Base-by-base conservation (phyloP, 2,329 filamentous ascomycete genomes). In the Nannizzia gypsea region DNA sequence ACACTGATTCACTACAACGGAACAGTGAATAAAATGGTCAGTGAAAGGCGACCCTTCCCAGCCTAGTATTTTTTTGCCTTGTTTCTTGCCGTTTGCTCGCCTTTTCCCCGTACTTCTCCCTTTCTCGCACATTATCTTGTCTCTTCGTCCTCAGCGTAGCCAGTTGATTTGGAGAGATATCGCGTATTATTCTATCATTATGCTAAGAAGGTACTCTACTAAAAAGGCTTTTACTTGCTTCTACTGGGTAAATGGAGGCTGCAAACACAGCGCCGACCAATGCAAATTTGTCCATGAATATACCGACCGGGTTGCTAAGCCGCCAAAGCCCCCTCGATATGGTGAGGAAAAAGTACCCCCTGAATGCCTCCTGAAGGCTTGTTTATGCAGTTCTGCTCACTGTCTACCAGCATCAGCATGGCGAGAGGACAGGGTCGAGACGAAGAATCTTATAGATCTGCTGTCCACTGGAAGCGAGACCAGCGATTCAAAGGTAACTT, bases 141-240 rank as follows among this genome's bases (percentile, higher is more conserved):
- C 40, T 24, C 42, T 22, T 46, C 42, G 42, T 20, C 42, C 13
- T 8, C 42, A 22, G 20, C 20, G 4, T 46, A 24, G 9, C 20
- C n/a, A 22, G 20, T 46, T 46, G 42, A n/a, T 42, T 20, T 11
- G 17, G 42, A 24, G 20, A 24, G 42, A 46, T 6, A 46, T 46
- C 42, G 24, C 20, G 15, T 55, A 55, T 13, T 55, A 55, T 55
- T 55, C 11, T 15, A 42, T 9, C 34, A 56, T 11, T 24, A 56
- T 42, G 31, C 20, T 56, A 38, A 38, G 20, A 28, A 15, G 13
- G 15, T 13, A 31, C 13, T 17, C 11, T 20, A 31, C 54, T 38
- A 63, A 62, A 40, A 70, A 70, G 63, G 64, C 66, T 34, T 60
- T 71, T 36, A 71, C 69, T 11, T 72, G 70, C 61, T 68, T 65